These are phyloP conservation scores for Reutealis trisperma DNA, from an alignment of 345 rosid species.

Conservation along the genomic window DNA sequence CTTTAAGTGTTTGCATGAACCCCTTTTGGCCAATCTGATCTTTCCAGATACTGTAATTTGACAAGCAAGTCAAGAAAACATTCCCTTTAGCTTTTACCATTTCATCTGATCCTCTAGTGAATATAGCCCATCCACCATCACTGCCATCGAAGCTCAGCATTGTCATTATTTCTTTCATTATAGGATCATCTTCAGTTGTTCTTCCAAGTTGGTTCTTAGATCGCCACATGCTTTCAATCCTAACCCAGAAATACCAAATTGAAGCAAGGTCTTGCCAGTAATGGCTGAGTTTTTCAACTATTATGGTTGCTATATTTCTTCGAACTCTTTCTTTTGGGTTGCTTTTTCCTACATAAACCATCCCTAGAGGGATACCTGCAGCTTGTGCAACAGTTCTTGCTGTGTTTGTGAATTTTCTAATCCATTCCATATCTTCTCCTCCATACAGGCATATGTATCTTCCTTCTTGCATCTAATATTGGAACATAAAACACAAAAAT, in stretches of 20 bases:
- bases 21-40: slow-evolving; percentile 17
- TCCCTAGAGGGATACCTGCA: slow-evolving; percentile 38
- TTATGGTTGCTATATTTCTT: slow-evolving; percentile 28
- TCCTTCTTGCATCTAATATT: slow-evolving; percentile 33
- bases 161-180: slow-evolving; percentile 29
- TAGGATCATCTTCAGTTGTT: slow-evolving; percentile 24
- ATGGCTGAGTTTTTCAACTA: slow-evolving; percentile 33
- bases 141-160: slow-evolving; percentile 25
- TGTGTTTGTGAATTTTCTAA: slow-evolving; percentile 39
- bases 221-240: slow-evolving; percentile 32
- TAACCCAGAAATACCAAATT: slow-evolving; percentile 40
- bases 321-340: slow-evolving; percentile 39
- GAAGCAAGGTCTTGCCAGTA: slow-evolving; percentile 30
- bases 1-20: slow-evolving; percentile 22
- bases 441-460: slow-evolving; percentile 55
- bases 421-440: slow-evolving; percentile 62
- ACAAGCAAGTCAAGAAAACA: slow-evolving; percentile 5
- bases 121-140: slow-evolving; percentile 26
- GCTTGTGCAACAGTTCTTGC: slow-evolving; percentile 37
- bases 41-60: slow-evolving; percentile 20
- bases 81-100: slow-evolving; percentile 21
- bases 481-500: not conserved
- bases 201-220: slow-evolving; percentile 27
- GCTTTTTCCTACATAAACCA: slow-evolving; percentile 58
- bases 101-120: slow-evolving; percentile 18